phyloP scores from a whole-genome alignment of 257 asterid species.

The Marsdenia floribunda region DNA sequence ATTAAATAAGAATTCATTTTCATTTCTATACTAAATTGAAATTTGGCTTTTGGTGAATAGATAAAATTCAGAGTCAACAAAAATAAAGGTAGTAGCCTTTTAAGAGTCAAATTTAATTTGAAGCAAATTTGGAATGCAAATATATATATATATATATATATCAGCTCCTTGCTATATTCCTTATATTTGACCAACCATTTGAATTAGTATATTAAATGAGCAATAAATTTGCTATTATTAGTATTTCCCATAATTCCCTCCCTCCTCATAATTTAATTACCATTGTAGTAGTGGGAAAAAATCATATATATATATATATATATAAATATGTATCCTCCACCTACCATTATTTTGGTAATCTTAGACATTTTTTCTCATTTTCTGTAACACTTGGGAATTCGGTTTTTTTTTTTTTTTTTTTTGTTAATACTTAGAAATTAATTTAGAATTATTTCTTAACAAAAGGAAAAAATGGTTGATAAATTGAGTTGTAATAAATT shows the following conservation, averaged over 20 bases:
- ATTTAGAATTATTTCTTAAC: too few species aligned
- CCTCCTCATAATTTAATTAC: conserved; percentile 4
- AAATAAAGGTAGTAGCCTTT: not conserved
- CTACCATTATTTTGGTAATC: conserved; percentile 1
- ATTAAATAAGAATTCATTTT: too few species aligned
- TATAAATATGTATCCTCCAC: too few species aligned
- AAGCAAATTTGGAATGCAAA: not conserved
- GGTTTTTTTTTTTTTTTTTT: too few species aligned
- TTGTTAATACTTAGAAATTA: too few species aligned
- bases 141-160: not conserved
- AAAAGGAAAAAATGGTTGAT: not conserved
- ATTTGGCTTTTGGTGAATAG: not conserved
- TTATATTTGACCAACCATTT: conserved; percentile 2
- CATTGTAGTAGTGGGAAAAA: not conserved
- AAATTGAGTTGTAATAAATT: not conserved
- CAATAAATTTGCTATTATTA: conserved; percentile 14
- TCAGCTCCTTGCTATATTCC: not conserved
- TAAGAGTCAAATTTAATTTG: not conserved
- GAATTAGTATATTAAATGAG: conserved; percentile 4
- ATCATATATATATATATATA: not conserved
- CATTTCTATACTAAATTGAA: not conserved
- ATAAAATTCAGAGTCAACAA: not conserved
- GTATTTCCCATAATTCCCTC: conserved; percentile 24
- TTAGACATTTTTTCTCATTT: not conserved
- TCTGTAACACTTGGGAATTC: too few species aligned